Conservation (phyloP, 2,329 filamentous ascomycete genomes). For the Biscogniauxia sp. region DNA sequence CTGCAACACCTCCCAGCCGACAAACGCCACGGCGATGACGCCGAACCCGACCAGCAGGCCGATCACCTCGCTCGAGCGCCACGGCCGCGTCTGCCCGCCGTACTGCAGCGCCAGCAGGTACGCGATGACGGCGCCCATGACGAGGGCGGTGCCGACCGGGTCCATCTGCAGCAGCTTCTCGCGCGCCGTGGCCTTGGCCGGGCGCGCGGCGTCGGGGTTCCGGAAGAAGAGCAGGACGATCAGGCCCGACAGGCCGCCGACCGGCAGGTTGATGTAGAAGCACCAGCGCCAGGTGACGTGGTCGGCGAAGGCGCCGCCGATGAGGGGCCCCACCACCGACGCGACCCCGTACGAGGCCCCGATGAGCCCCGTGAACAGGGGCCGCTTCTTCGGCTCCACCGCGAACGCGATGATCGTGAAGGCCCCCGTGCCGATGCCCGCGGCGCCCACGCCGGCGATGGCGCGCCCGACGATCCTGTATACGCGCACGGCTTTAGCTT, state of each 20-base stretch:
- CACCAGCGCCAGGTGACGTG: constrained; percentile 20
- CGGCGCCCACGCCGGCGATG: constrained; percentile 34
- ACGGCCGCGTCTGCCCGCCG: constrained; percentile 38
- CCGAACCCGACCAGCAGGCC: constrained; percentile 15
- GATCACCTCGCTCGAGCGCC: constrained; percentile 22
- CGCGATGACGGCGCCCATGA: constrained; percentile 39
- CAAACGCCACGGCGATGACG: constrained; percentile 33
- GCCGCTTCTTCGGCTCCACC: constrained; percentile 26
- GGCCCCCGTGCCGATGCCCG: constrained; percentile 41
- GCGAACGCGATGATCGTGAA: constrained; percentile 35
- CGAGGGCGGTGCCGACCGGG: constrained; percentile 25
- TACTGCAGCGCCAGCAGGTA: constrained; percentile 48
- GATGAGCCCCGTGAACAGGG: constrained; percentile 25
- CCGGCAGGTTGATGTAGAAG: constrained; percentile 22
- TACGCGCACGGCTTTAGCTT: too few relatives aligned
- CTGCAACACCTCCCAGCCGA: constrained; percentile 35
- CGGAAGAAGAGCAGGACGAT: constrained; percentile 27
- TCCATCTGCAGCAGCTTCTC: constrained; percentile 28
- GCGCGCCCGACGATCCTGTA: constrained; percentile 32
- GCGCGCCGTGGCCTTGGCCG: constrained; percentile 10
- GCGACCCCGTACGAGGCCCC: constrained; percentile 41
- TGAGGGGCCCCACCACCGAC: constrained; percentile 30
- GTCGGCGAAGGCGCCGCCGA: constrained; percentile 31
- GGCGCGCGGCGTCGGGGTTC: constrained; percentile 6
- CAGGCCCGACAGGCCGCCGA: constrained; percentile 14